Base-by-base conservation (phyloP, 2,329 filamentous ascomycete genomes). In the Colletotrichum filicis region DNA sequence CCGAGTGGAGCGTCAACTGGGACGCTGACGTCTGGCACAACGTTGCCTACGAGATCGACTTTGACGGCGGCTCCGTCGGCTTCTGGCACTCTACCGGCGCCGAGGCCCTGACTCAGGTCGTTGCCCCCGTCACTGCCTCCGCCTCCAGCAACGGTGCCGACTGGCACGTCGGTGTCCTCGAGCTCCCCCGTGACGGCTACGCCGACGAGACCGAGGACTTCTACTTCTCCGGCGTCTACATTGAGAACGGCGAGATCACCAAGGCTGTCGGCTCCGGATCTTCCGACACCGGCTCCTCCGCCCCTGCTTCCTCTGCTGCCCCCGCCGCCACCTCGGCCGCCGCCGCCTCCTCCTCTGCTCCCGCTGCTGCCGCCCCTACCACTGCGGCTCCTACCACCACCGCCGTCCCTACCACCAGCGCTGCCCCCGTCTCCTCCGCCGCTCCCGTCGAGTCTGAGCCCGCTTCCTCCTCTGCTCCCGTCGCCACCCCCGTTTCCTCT, bases 31-130 rank as follows among this genome's bases (percentile, higher is more conserved):
- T 91, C 19, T 94, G 92, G 92, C 92, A 94, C 81, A 95, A 95
- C 79, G 87, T 94, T 77, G 92, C 92, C 59, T 94, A 94, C 78
- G 92, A 91, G 80, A 93, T 94, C 73, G 89, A 94, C 83, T 95
- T 94, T 77, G 82, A 81, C 19, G 87, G 84, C 57, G 84, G 87
- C 75, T 90, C 87, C 8, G 91, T 94, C 37, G 89, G 88, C 8
- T 91, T 94, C 82, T 94, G 91, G 88, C 91, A 94, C 81, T 93
- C 91, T 1, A 92, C 89, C 19, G 92, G 91, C 53, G 84, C 85
- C 16, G 86, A 88, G 46, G 82, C 87, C 28, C 83, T 94, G 30
- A 86, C 82, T 67, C 86, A 89, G 78, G 88, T 88, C 1, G 91
- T 91, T 7, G 86, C 87, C 5, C 90, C 92, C 2, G 87, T 94